Percentiles rank a stretch among this genome's conserved stretches.
Conservation (phyloP, 345 rosid species). For the Moricandia moricandioides region DNA sequence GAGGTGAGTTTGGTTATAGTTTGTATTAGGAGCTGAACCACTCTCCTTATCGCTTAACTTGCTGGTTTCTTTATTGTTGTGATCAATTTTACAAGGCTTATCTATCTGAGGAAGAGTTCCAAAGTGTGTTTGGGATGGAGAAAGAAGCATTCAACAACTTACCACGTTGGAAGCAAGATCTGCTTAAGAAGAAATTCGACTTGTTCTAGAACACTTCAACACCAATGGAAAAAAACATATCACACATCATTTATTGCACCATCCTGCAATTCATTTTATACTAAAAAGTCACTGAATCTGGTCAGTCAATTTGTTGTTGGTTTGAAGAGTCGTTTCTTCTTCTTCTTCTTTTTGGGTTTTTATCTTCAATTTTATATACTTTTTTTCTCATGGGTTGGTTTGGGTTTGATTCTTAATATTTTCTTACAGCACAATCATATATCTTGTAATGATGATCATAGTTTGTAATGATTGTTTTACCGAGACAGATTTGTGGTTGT, state of each 20-base stretch:
- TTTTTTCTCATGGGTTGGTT: slow-evolving; percentile 17
- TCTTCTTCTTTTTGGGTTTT: neutral
- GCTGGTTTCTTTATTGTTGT: neutral
- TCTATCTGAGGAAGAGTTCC: slow-evolving; percentile 79
- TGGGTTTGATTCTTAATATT: slow-evolving; percentile 13
- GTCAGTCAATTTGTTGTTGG: slow-evolving; percentile 16
- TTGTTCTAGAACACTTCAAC: slow-evolving; percentile 51
- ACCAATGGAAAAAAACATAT: slow-evolving; percentile 11
- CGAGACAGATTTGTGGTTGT: slow-evolving; percentile 5
- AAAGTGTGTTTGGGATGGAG: slow-evolving; percentile 60
- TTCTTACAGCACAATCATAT: slow-evolving; percentile 8
- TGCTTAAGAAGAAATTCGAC: slow-evolving; percentile 79
- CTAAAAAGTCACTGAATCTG: slow-evolving; percentile 18
- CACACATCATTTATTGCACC: slow-evolving; percentile 12
- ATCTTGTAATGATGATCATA: slow-evolving; percentile 7
- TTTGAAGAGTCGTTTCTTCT: slow-evolving; percentile 26
- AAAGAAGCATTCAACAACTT: slow-evolving; percentile 76
- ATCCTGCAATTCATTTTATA: slow-evolving; percentile 8
- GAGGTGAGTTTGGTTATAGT: slow-evolving; percentile 60
- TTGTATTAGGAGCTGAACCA: slow-evolving; percentile 2
- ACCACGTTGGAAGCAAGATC: slow-evolving; percentile 98
- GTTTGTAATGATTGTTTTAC: slow-evolving; percentile 12
- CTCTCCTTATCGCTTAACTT: slow-evolving; percentile 10
- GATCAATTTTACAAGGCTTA: slow-evolving; percentile 57
- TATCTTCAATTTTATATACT: slow-evolving; percentile 4